These are phyloP conservation scores for Escovopsis sp. DNA, from an alignment of 2,329 filamentous ascomycete species.

Conservation along the genomic window DNA sequence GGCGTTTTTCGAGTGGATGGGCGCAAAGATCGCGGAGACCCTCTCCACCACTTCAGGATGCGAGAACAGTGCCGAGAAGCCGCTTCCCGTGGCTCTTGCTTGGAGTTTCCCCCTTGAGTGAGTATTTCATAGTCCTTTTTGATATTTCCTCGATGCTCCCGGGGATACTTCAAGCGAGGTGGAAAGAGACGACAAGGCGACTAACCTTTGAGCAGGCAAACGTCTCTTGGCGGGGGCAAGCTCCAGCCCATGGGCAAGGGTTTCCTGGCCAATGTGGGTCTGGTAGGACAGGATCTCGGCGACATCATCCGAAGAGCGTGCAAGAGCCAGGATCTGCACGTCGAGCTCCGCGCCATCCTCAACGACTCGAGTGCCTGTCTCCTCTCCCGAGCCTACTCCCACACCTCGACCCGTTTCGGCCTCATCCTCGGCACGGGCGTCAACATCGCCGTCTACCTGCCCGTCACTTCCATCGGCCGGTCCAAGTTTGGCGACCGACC, in stretches of 20 bases:
- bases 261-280: conserved; percentile 41
- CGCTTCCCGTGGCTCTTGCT: conserved; percentile 44
- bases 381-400: conserved; percentile 45
- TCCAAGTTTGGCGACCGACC: conserved; percentile 42
- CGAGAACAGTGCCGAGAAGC: conserved; percentile 21
- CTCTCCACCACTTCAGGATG: conserved; percentile 28
- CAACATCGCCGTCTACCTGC: conserved; percentile 50
- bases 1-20: conserved; percentile 55
- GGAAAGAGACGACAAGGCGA: conserved; percentile 1
- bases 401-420: conserved; percentile 43
- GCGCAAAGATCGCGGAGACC: conserved; percentile 40
- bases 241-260: conserved; percentile 51
- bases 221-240: conserved; percentile 42
- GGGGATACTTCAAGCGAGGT: conserved; percentile 11
- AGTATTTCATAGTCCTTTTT: conserved; percentile 14
- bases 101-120: conserved; percentile 60
- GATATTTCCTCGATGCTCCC: no score
- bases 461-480: conserved; percentile 37
- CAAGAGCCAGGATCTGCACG: conserved; percentile 30
- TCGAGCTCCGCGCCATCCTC: conserved; percentile 44
- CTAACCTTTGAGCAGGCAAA: conserved; percentile 36
- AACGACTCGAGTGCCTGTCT: conserved; percentile 55
- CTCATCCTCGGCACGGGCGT: conserved; percentile 53
- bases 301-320: conserved; percentile 42
- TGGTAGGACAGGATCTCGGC: conserved; percentile 44